Evolutionary conservation across 1,284 basidiomycete species (phyloP), one percentile per base, ranked within the genome.

Genomic region (Pyrrhoderma lamaoense): DNA sequence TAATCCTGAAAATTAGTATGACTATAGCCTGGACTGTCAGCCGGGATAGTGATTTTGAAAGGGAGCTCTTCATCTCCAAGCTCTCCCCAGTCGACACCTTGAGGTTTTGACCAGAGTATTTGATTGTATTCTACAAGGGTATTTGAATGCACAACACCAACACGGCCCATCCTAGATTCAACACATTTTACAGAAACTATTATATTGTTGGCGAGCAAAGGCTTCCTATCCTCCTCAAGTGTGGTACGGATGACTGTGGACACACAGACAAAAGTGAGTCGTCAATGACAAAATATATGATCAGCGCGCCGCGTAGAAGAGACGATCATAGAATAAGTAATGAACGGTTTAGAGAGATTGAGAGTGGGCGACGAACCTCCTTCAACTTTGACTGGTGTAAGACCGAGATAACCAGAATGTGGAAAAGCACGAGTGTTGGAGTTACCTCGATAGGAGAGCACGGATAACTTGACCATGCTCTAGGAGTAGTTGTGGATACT

Each of bases 371-470:
- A 75, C 79, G 59, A 58, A 82, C 83, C 66, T 66, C 89, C 89
- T 65, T 88, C 81, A 58, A 90, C 75, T 59, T 76, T 77, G 67
- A 92, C 71, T 57, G 85, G 81, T 36, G 85, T 86, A 62, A 91
- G 75, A 57, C 85, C 89, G 57, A 91, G 80, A 67, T 80, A 84
- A 62, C 89, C 89, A 52, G 71, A 67, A 71, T 79, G 71, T 53
- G 89, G 87, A 67, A 89, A 92, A 67, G 74, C 82, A 54, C 81
- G 76, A 54, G 78, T 72, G 57, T 77, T 80, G 58, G 78, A 70
- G 67, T 85, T 86, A 60, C 84, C 85, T 71, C 66, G 63, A 49
- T 72, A 60, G 55, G 80, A 77, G 70, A 72, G 63, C 62, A 86
- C 75, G 61, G 73, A 63, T 62, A 85, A 72, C 59, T 80, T 76